Evolutionary conservation across 306 rosid genomes (phyloP), one percentile per base, ranked within the genome.

Genomic region (Arachis stenosperma): DNA sequence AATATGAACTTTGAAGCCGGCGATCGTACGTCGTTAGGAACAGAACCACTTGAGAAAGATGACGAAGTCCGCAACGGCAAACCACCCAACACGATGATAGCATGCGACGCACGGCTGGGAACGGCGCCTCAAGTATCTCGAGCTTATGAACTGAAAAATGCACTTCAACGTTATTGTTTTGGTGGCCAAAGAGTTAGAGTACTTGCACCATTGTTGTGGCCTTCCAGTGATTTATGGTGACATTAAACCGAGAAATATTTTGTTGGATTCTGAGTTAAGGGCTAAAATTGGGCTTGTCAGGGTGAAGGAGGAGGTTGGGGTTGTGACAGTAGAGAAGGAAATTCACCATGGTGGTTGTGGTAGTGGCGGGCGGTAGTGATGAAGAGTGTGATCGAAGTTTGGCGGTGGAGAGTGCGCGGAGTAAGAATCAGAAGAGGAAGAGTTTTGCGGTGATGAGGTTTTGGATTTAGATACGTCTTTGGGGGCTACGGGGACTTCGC

Each of bases 191-290:
- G 98, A 96, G 37, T 75, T 94, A 36, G 92, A 90, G 63, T 91
- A 88, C 57, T 84, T 94, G 43, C 97, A 93, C 70, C 87, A 88
- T 13, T 50, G 27, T 3, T 94, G 96, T 36, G 75, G 78, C 15
- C 96, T 97, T 14, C 92, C 95, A 0, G 95, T 94, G 79, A 91
- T 94, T 29, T 97, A 94, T 1, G 98, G 97, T 8, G 97, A 94
- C 30, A 76, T 94, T 1, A 94, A 94, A 77, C 98, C 97, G n/a
- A 91, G 97, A 67, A 94, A 94, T 53, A 87, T 94, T 43, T 78
- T 94, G 56, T 75, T 94, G 30, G 97, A 90, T 56, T 73, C 88
- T 3, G 89, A 86, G 17, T 94, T 94, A 81, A 53, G 79, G 10
- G 97, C 96, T 1, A 94, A 91, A 82, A 91, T 94, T 69, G 98